These are phyloP conservation scores for Acacia acuminata DNA, from an alignment of 306 rosid genomes.

Conservation along the genomic window DNA sequence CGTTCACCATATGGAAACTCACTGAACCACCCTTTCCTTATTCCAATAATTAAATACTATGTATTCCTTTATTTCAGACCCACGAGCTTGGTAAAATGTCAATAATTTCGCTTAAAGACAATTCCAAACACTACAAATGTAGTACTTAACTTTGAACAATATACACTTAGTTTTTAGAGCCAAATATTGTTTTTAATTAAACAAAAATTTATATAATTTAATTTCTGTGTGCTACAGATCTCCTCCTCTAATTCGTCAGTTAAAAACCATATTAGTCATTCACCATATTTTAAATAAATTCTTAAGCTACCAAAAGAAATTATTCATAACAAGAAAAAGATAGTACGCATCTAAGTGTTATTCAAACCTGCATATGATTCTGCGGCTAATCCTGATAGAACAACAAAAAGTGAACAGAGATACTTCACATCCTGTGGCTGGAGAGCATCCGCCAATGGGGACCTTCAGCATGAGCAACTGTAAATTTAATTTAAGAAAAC, in stretches of 20 bases:
- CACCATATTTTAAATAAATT: conserved; percentile 16
- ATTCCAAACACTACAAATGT: neutral
- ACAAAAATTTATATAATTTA: neutral
- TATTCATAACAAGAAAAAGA: conserved; percentile 28
- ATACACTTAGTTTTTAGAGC: neutral
- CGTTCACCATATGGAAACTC: conserved; percentile 8
- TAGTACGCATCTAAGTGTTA: conserved; percentile 21
- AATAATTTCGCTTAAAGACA: conserved; percentile 2
- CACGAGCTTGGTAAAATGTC: neutral
- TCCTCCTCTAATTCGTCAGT: neutral
- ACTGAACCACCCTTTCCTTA: neutral
- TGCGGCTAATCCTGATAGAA: conserved; percentile 58
- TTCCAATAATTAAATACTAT: neutral
- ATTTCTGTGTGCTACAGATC: neutral
- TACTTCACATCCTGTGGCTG: conserved; percentile 61
- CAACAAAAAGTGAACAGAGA: conserved; percentile 70
- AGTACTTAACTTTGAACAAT: neutral
- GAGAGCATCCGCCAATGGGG: conserved; percentile 64
- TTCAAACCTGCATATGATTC: conserved; percentile 58
- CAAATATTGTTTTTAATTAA: neutral
- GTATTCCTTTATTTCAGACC: neutral
- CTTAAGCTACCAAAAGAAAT: neutral
- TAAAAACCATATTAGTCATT: conserved; percentile 9
- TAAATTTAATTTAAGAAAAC: conserved; percentile 21
- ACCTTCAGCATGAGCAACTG: conserved; percentile 56